phyloP scores from a whole-genome alignment of 805 yeast genomes.

The Tetrapisispora fleetii region DNA sequence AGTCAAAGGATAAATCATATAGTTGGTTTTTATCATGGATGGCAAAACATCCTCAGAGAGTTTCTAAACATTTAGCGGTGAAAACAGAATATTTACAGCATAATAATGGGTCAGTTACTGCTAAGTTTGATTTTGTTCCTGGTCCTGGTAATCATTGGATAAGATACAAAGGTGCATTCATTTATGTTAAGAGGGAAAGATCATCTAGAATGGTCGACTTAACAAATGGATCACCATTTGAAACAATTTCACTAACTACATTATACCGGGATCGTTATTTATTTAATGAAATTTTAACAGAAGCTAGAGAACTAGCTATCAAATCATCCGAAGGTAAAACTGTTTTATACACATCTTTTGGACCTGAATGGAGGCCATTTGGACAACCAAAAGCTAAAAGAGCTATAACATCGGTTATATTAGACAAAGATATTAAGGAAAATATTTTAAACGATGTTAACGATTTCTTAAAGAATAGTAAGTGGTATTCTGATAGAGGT shows the following conservation, averaged over 20 bases:
- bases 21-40: conserved; percentile 96
- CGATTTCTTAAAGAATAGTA: conserved; percentile 70
- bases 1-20: conserved; percentile 87
- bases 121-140: conserved; percentile 85
- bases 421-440: conserved; percentile 68
- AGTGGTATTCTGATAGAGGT: conserved; percentile 94
- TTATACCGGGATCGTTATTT: conserved; percentile 68
- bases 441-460: conserved; percentile 57
- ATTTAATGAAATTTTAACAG: conserved; percentile 61
- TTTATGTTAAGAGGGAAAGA: conserved; percentile 82
- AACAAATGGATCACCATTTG: conserved; percentile 89
- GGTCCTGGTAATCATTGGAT: conserved; percentile 95
- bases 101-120: conserved; percentile 82
- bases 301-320: conserved; percentile 78
- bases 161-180: conserved; percentile 75
- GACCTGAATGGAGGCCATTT: conserved; percentile 98
- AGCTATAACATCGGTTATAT: conserved; percentile 70
- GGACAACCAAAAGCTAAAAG: conserved; percentile 91
- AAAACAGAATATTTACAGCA: conserved; percentile 82
- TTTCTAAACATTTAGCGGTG: conserved; percentile 78
- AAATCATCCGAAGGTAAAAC: conserved; percentile 85
- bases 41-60: conserved; percentile 67
- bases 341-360: conserved; percentile 88
- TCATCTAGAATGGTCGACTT: conserved; percentile 81
- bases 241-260: conserved; percentile 90